Percentiles rank a stretch among this genome's conserved stretches.
phyloP scores from a whole-genome alignment of 306 rosid genomes.

The Vigna reflexopilosa region DNA sequence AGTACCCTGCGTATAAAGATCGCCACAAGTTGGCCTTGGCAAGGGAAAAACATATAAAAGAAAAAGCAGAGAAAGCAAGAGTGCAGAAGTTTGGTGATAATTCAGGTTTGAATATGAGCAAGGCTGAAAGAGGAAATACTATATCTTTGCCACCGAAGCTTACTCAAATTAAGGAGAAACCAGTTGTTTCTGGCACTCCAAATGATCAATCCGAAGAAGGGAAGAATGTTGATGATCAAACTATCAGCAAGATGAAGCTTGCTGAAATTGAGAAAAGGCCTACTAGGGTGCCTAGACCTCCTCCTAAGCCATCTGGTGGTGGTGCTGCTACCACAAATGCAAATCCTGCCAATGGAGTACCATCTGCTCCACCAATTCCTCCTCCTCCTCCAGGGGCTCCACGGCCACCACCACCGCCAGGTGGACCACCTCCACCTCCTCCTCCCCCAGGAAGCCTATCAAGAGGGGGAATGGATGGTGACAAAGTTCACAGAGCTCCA shows the following conservation, averaged over 20 bases:
- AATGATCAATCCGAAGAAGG: slow-evolving; percentile 67
- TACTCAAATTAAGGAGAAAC: slow-evolving; percentile 73
- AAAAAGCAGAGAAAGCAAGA: slow-evolving; percentile 89
- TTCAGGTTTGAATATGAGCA: slow-evolving; percentile 56
- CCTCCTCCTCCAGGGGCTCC: slow-evolving; percentile 80
- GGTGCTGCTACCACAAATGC: slow-evolving; percentile 52
- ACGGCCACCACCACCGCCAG: slow-evolving; percentile 50
- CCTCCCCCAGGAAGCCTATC: slow-evolving; percentile 89
- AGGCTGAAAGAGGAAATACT: slow-evolving; percentile 59
- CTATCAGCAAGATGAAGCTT: slow-evolving; percentile 82
- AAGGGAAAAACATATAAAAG: slow-evolving; percentile 84
- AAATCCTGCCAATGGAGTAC: slow-evolving; percentile 60
- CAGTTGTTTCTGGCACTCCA: slow-evolving; percentile 56
- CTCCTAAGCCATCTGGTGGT: slow-evolving; percentile 72
- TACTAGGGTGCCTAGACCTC: slow-evolving; percentile 86
- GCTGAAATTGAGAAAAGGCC: slow-evolving; percentile 89
- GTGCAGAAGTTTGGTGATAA: slow-evolving; percentile 71
- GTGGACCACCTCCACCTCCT: slow-evolving; percentile 92
- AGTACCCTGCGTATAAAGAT: slow-evolving; percentile 91
- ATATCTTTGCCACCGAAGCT: slow-evolving; percentile 76
- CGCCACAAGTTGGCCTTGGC: slow-evolving; percentile 92
- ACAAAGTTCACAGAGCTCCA: slow-evolving; percentile 91
- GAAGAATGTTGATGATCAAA: slow-evolving; percentile 61
- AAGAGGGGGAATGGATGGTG: slow-evolving; percentile 68
- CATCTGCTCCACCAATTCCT: slow-evolving; percentile 56